These are phyloP conservation scores for Ophiostoma sp. DNA, from an alignment of 2,329 filamentous ascomycete species.

Conservation along the genomic window DNA sequence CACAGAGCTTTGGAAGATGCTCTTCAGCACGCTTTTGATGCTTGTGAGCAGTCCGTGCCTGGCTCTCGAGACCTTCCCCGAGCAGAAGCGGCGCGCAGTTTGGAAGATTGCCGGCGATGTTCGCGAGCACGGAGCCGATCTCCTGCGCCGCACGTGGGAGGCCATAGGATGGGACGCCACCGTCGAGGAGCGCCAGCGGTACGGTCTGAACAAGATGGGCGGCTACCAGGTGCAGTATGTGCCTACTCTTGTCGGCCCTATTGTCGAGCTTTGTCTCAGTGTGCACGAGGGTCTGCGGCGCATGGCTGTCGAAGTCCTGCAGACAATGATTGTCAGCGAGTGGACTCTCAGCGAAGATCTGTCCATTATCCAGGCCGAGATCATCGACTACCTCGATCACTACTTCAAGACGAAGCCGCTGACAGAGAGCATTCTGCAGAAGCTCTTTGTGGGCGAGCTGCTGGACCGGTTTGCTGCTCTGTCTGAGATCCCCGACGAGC, in stretches of 20 bases:
- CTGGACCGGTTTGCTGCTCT: constrained; percentile 73
- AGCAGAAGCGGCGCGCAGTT: constrained; percentile 90
- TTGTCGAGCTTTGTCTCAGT: constrained; percentile 89
- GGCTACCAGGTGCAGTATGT: constrained; percentile 99
- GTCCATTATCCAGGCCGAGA: constrained; percentile 85
- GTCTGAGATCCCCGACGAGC: constrained; percentile 60
- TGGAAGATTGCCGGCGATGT: constrained; percentile 99
- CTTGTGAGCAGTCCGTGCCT: constrained; percentile 84
- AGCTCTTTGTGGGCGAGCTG: constrained; percentile 84
- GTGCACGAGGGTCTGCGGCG: constrained; percentile 86
- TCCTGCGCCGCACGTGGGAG: constrained; percentile 83
- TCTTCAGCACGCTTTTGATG: constrained; percentile 83
- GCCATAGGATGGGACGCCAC: constrained; percentile 94
- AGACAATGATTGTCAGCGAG: constrained; percentile 98
- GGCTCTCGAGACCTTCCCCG: constrained; percentile 89
- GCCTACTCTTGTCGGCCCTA: constrained; percentile 80
- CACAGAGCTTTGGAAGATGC: constrained; percentile 87
- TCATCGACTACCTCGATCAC: constrained; percentile 87
- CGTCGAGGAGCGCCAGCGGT: constrained; percentile 69
- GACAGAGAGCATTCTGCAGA: constrained; percentile 84
- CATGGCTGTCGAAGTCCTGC: constrained; percentile 87
- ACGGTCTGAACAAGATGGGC: constrained; percentile 77
- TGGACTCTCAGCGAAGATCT: constrained; percentile 94
- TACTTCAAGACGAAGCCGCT: constrained; percentile 86
- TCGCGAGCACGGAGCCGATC: constrained; percentile 79